These are phyloP conservation scores for Phytophthora citrophthora DNA, from an alignment of 352 stramenopile species.

Conservation along the genomic window DNA sequence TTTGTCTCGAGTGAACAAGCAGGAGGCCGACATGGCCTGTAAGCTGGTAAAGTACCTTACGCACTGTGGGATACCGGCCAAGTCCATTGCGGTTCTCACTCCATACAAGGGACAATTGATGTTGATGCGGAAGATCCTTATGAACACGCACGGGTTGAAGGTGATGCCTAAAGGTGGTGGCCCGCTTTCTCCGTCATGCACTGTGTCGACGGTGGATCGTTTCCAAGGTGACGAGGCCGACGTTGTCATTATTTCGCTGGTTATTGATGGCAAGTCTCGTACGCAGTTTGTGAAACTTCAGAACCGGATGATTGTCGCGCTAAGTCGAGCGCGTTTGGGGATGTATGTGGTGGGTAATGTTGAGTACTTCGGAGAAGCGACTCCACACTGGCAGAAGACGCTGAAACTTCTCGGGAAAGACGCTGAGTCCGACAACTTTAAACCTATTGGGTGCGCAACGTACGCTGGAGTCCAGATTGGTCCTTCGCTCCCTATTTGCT, in stretches of 20 bases:
- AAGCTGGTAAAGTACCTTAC: constrained; percentile 82
- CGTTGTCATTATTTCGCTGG: constrained; percentile 86
- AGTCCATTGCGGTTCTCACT: constrained; percentile 88
- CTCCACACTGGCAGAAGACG: constrained; percentile 76
- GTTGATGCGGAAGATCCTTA: constrained; percentile 79
- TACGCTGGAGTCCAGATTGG: constrained; percentile 62
- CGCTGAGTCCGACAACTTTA: constrained; percentile 47
- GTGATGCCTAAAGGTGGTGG: constrained; percentile 34
- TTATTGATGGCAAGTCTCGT: constrained; percentile 90
- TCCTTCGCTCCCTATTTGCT: constrained; percentile 74
- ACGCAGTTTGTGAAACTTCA: constrained; percentile 89
- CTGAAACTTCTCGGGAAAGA: constrained; percentile 58
- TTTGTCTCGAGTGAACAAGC: constrained; percentile 74
- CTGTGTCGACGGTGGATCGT: constrained; percentile 87
- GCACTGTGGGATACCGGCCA: constrained; percentile 68
- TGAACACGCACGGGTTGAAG: constrained; percentile 44
- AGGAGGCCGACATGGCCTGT: constrained; percentile 82
- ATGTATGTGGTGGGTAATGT: constrained; percentile 89
- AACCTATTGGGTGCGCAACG: constrained; percentile 31
- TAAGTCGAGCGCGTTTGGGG: constrained; percentile 84
- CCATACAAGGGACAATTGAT: constrained; percentile 91
- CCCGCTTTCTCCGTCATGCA: constrained; percentile 47
- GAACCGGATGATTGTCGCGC: constrained; percentile 90
- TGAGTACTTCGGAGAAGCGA: constrained; percentile 77
- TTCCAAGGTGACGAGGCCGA: constrained; percentile 92